phyloP scores from a whole-genome alignment of 805 yeast species.

The Nakazawaea populi region DNA sequence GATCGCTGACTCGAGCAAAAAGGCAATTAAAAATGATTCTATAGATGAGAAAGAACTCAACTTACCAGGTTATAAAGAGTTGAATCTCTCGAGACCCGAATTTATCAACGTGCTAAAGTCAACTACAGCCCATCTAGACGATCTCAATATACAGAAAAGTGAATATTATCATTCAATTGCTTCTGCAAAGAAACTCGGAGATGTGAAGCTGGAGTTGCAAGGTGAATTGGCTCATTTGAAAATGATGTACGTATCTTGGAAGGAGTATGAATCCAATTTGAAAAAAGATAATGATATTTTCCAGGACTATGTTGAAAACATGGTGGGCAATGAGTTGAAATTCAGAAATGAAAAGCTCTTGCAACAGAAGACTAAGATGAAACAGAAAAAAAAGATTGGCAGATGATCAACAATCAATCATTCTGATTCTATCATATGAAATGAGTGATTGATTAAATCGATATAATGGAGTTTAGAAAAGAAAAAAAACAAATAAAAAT shows the following conservation, averaged over 20 bases:
- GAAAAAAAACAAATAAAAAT: background rate
- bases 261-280: slow-evolving; percentile 39
- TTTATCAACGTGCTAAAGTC: slow-evolving; percentile 19
- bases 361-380: background rate
- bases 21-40: background rate
- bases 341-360: slow-evolving; percentile 36
- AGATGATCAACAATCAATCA: too few species aligned
- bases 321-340: slow-evolving; percentile 87
- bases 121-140: slow-evolving; percentile 18
- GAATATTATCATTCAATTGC: slow-evolving; percentile 17
- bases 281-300: slow-evolving; percentile 66
- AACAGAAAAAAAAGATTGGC: slow-evolving; percentile 13
- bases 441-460: background rate
- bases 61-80: slow-evolving; percentile 28
- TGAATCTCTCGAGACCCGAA: slow-evolving; percentile 25
- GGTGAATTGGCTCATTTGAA: slow-evolving; percentile 31
- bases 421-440: too few species aligned
- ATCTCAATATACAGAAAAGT: slow-evolving; percentile 19
- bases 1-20: slow-evolving; percentile 14
- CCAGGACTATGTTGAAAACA: slow-evolving; percentile 82
- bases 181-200: slow-evolving; percentile 20
- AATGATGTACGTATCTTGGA: slow-evolving; percentile 43
- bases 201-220: slow-evolving; percentile 24
- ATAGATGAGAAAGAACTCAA: slow-evolving; percentile 9
- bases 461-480: background rate